Evolutionary conservation across 148 eudicot genomes (phyloP).

Genomic region (Cornus suecica): DNA sequence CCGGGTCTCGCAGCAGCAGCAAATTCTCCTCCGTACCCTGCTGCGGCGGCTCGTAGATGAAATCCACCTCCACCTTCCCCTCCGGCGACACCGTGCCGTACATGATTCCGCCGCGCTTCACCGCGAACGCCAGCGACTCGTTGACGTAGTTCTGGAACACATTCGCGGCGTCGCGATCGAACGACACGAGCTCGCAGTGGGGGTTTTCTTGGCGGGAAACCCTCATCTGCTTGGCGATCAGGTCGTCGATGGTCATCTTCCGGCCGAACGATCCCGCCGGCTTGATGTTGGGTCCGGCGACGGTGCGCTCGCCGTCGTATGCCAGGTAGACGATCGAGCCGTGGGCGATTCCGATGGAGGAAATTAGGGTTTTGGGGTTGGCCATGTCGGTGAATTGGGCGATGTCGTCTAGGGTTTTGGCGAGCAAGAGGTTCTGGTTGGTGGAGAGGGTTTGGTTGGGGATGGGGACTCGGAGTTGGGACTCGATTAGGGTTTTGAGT

Average conservation of each 20-base stretch:
- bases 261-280: slow-evolving; percentile 84
- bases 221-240: slow-evolving; percentile 86
- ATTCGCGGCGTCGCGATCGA: slow-evolving; percentile 86
- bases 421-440: slow-evolving; percentile 67
- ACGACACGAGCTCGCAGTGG: slow-evolving; percentile 71
- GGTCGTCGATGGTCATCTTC: slow-evolving; percentile 95
- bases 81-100: slow-evolving; percentile 71
- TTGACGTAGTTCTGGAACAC: slow-evolving; percentile 83
- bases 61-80: slow-evolving; percentile 84
- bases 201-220: slow-evolving; percentile 69
- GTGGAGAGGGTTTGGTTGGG: slow-evolving; percentile 63
- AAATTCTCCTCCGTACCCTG: slow-evolving; percentile 67
- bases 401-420: slow-evolving; percentile 55
- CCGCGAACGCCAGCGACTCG: slow-evolving; percentile 65
- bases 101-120: slow-evolving; percentile 87
- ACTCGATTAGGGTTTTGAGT: slow-evolving; percentile 73
- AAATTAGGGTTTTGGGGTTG: slow-evolving; percentile 42
- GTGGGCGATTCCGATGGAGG: slow-evolving; percentile 44
- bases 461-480: slow-evolving; percentile 67
- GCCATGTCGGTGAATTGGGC: slow-evolving; percentile 57
- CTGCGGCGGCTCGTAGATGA: slow-evolving; percentile 93
- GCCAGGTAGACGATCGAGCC: slow-evolving; percentile 62
- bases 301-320: slow-evolving; percentile 69
- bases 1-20: slow-evolving; percentile 58
- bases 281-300: slow-evolving; percentile 34